A percentile compares a stretch with the other conserved stretches of the same genome.
Evolutionary conservation across 23 red algal species (phyloP).

Genomic region (Gracilariopsis chorda): DNA sequence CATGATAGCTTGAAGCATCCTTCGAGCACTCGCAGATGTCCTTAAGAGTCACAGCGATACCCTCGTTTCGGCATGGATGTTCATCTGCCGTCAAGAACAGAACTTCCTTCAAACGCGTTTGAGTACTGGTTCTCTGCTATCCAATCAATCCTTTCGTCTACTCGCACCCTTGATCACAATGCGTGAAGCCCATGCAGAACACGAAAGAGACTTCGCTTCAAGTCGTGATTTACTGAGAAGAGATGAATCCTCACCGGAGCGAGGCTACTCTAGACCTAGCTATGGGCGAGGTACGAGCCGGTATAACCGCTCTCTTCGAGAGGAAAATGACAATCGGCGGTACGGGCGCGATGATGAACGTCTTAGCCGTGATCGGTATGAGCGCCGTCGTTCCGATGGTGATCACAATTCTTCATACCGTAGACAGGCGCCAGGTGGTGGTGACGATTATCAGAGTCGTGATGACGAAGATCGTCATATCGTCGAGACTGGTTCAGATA

Average conservation of each 20-base stretch:
- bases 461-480: neutral
- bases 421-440: neutral
- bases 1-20: too few relatives aligned
- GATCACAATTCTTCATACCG: neutral
- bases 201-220: too few relatives aligned
- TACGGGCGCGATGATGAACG: neutral
- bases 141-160: too few relatives aligned
- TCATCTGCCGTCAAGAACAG: too few relatives aligned
- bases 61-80: too few relatives aligned
- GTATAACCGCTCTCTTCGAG: neutral
- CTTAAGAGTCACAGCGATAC: too few relatives aligned
- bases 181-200: too few relatives aligned
- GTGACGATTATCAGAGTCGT: neutral
- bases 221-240: too few relatives aligned
- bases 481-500: neutral
- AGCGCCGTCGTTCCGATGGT: neutral
- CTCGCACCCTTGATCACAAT: too few relatives aligned
- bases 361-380: neutral
- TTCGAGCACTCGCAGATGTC: too few relatives aligned
- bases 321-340: neutral
- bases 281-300: neutral
- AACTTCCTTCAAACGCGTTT: too few relatives aligned
- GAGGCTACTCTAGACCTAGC: neutral
- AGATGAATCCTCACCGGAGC: neutral
- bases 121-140: too few relatives aligned